A percentile compares a stretch with the other conserved stretches of the same genome.
Conservation (phyloP, 331 rosid genomes). For the Acacia concinna region DNA sequence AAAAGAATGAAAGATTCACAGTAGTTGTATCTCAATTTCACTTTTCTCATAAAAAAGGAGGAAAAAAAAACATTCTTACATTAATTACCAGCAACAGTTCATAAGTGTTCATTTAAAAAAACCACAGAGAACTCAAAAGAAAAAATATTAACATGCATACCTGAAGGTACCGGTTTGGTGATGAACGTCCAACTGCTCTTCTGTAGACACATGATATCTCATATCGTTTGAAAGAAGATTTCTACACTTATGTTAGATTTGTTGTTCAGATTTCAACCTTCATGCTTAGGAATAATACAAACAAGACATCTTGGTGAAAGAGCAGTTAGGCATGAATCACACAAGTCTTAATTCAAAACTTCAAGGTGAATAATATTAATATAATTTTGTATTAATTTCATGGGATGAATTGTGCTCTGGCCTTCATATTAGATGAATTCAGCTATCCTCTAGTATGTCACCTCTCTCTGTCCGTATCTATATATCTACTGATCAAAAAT, state of each 20-base stretch:
- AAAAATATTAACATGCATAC: conserved; percentile 38
- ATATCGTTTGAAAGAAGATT: conserved; percentile 84
- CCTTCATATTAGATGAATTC: not conserved
- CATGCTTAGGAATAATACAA: conserved; percentile 14
- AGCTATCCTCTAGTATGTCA: not conserved
- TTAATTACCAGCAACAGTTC: not conserved
- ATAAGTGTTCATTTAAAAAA: conserved; percentile 5
- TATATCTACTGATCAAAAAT: not conserved
- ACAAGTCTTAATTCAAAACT: not conserved
- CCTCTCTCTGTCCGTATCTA: not conserved
- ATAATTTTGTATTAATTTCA: not conserved
- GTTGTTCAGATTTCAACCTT: conserved; percentile 28
- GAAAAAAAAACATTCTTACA: not conserved
- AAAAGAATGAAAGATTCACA: not conserved
- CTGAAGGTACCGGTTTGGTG: conserved; percentile 95
- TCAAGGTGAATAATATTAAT: not conserved
- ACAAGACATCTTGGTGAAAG: conserved; percentile 10
- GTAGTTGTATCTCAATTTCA: conserved; percentile 20
- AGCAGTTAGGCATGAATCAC: not conserved
- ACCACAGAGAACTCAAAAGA: not conserved
- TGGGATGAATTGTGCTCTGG: not conserved
- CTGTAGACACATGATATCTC: conserved; percentile 80
- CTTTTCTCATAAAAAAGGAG: not conserved
- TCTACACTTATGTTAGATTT: conserved; percentile 50
- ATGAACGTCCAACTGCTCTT: conserved; percentile 90